Percentiles rank a stretch among this genome's conserved stretches.
These are phyloP conservation scores for Xanthoparmelia taractica DNA, from an alignment of 495 filamentous ascomycete genomes.

Conservation along the genomic window DNA sequence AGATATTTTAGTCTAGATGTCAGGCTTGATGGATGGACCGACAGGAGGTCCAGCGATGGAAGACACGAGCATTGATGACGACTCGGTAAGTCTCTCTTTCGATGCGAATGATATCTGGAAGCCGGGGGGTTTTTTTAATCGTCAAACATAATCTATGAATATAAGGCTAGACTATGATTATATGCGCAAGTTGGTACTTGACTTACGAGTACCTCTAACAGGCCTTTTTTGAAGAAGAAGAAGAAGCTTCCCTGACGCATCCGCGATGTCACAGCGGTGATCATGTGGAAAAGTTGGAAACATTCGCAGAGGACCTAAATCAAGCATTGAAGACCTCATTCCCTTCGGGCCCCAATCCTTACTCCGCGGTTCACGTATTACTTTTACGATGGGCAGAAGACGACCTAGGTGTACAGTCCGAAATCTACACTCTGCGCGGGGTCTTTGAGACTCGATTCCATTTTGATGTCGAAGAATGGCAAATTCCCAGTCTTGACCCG, in stretches of 20 bases:
- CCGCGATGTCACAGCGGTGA: not conserved
- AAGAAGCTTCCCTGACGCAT: not conserved
- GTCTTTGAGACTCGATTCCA: conserved; percentile 13
- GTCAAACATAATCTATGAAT: not conserved
- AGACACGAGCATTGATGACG: not conserved
- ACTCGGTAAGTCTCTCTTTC: not conserved
- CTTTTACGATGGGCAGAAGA: conserved; percentile 18
- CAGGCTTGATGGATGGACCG: too few species aligned
- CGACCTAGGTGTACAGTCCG: conserved; percentile 14
- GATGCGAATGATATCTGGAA: not conserved
- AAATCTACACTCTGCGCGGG: conserved; percentile 4
- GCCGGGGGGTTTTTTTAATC: not conserved
- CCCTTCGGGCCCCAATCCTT: conserved; percentile 2
- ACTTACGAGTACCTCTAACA: not conserved
- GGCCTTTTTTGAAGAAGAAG: not conserved
- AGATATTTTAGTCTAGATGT: too few species aligned
- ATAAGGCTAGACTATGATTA: too few species aligned
- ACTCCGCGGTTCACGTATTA: conserved; percentile 15
- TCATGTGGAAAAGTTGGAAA: conserved; percentile 8
- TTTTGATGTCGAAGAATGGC: conserved; percentile 15
- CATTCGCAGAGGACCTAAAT: conserved; percentile 11
- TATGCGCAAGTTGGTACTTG: too few species aligned
- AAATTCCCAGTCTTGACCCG: conserved; percentile 9
- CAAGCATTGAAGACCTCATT: conserved; percentile 6
- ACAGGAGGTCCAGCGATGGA: not conserved